A percentile compares a stretch with the other conserved stretches of the same genome.
Conservation (phyloP, 176 grass and related monocot genomes). For the Rhynchospora tenuis region DNA sequence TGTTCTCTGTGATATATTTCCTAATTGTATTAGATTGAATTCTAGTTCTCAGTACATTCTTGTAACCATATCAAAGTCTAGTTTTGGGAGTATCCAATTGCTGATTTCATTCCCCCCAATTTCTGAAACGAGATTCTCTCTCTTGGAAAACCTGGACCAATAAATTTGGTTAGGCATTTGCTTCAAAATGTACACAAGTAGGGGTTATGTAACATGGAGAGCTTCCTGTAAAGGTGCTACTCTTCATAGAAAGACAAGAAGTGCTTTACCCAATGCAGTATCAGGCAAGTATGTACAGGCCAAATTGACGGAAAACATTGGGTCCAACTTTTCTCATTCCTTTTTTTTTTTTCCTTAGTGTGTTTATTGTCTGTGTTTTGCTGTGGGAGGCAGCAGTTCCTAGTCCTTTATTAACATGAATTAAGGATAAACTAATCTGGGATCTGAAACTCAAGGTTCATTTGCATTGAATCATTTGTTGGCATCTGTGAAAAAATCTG, state of each 20-base stretch:
- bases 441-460: not conserved
- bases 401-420: not conserved
- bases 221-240: conserved; percentile 7
- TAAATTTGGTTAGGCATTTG: not conserved
- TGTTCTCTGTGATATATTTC: not conserved
- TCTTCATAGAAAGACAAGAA: not conserved
- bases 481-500: not conserved
- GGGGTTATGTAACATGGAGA: conserved; percentile 3
- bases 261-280: not conserved
- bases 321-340: not conserved
- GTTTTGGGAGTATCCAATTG: not conserved
- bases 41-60: not conserved
- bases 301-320: not conserved
- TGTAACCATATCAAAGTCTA: not conserved
- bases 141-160: not conserved
- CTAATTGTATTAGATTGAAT: conserved; percentile 1
- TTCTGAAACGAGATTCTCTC: not conserved
- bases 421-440: not conserved
- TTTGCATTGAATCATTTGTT: not conserved
- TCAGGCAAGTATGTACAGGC: not conserved
- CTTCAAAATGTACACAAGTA: not conserved
- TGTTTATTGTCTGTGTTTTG: not conserved
- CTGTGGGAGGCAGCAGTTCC: not conserved
- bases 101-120: not conserved
- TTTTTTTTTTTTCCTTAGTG: not conserved